phyloP scores from a whole-genome alignment of 139 green algal species.

The Tetraselmis striata region DNA sequence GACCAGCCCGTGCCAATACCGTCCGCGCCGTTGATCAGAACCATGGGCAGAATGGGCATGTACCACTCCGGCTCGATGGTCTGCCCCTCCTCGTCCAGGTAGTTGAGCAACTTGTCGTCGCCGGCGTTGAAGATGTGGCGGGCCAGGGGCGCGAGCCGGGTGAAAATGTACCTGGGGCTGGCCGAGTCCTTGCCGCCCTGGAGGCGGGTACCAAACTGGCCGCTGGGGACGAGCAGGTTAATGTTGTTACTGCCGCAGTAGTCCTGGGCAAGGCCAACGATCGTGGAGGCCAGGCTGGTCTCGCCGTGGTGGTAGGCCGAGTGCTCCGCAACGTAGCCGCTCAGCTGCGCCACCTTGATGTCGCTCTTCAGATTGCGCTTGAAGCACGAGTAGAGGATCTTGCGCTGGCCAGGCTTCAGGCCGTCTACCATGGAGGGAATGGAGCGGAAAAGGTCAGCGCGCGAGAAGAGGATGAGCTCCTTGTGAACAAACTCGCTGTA shows the following conservation, averaged over 20 bases:
- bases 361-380: conserved; percentile 92
- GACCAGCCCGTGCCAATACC: conserved; percentile 98
- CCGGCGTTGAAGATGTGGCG: conserved; percentile 83
- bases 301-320: conserved; percentile 99
- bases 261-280: conserved; percentile 86
- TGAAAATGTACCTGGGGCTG: conserved; percentile 95
- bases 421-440: conserved; percentile 95
- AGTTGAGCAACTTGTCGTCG: conserved; percentile 89
- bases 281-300: conserved; percentile 72
- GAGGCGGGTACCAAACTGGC: conserved; percentile 45
- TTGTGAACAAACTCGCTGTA: conserved; percentile 96
- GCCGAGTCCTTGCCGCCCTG: conserved; percentile 95
- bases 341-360: conserved; percentile 94
- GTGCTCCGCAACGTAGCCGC: conserved; percentile 94
- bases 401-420: conserved; percentile 96
- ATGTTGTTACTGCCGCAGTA: conserved; percentile 98
- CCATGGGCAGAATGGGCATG: conserved; percentile 75
- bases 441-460: conserved; percentile 90
- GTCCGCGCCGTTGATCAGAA: conserved; percentile 96
- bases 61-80: conserved; percentile 94
- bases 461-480: conserved; percentile 91
- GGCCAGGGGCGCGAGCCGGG: conserved; percentile 70
- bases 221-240: conserved; percentile 82
- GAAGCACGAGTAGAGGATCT: conserved; percentile 97
- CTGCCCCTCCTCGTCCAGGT: conserved; percentile 94